Evolutionary conservation across 2,329 filamentous ascomycete species (phyloP).

Genomic region (Fusarium tuaranense): DNA sequence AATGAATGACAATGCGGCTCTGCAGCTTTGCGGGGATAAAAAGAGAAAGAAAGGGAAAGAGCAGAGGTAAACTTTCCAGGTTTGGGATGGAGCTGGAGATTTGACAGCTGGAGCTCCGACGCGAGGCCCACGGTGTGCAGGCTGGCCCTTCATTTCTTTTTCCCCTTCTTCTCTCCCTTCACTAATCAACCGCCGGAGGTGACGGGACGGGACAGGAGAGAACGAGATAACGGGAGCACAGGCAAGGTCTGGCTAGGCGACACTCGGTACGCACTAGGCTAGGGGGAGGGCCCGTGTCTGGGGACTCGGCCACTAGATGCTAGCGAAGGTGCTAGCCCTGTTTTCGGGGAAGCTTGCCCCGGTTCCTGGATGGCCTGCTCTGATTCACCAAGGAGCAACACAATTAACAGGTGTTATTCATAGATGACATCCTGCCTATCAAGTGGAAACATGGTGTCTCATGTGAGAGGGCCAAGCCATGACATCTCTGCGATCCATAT

Average conservation of each 20-base stretch:
- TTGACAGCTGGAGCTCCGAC: background rate
- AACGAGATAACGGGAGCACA: slow-evolving; percentile 8
- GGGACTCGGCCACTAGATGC: slow-evolving; percentile 35
- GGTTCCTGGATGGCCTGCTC: slow-evolving; percentile 14
- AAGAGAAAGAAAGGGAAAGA: slow-evolving; percentile 17
- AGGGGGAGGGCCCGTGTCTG: slow-evolving; percentile 23
- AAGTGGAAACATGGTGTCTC: background rate
- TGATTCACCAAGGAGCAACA: slow-evolving; percentile 19
- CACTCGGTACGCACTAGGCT: background rate
- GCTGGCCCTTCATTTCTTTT: background rate
- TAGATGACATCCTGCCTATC: background rate
- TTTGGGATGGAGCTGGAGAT: background rate
- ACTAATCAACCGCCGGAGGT: background rate
- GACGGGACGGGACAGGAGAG: background rate
- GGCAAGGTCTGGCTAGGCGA: slow-evolving; percentile 17
- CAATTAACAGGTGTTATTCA: slow-evolving; percentile 1
- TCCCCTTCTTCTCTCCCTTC: background rate
- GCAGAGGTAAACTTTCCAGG: background rate
- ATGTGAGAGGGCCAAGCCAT: background rate
- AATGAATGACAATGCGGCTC: slow-evolving; percentile 22
- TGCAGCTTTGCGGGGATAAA: slow-evolving; percentile 18
- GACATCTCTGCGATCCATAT: background rate
- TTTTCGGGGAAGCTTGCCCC: slow-evolving; percentile 11
- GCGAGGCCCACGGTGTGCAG: background rate
- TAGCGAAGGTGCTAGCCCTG: slow-evolving; percentile 29